Base-by-base conservation (phyloP, 1,284 basidiomycete genomes). In the Fomitopsis pinicola region DNA sequence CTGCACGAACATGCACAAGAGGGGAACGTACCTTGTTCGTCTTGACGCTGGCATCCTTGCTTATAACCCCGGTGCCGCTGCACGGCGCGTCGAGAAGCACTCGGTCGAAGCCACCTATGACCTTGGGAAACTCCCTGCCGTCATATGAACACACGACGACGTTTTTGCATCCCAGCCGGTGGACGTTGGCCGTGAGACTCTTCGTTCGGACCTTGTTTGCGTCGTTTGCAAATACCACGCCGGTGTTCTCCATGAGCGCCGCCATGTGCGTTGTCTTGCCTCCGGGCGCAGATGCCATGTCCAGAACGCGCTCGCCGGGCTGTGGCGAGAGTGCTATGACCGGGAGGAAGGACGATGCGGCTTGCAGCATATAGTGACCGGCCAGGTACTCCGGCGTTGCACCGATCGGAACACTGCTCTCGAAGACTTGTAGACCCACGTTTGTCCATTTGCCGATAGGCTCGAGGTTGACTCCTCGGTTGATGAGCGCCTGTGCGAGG, bases 391-490 rank as follows among this genome's bases (percentile, higher is more conserved):
- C 97, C 6, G 97, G 97, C 3, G 97, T 99, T 5, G 97, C 97
- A 72, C 93, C 95, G 63, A 99, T 92, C 2, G 97, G 97, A 3
- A 99, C 96, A 61, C 85, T 88, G 66, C 92, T 95, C 76, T 99
- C 97, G 71, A 99, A 99, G 1, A 99, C 91, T 76, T 99, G 97
- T 36, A 99, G 82, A 8, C 97, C 97, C 64, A 98, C 96, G 73
- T 98, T 98, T 57, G 92, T 94, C 97, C 97, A 99, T 76, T 97
- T 97, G 36, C 97, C 97, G 66, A 99, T 95, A 7, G 97, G 96
- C 75, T 99, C 97, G 63, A 99, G 84, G 70, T 94, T 96, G 63
- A 98, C 97, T 48, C 97, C 96, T 59, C 97, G 88, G 75, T 97
- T 98, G 73, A 99, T 92, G 48, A 99, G 83, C 1, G 89, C 85